phyloP scores from a whole-genome alignment of 148 eudicot genomes.

The Camellia japonica region DNA sequence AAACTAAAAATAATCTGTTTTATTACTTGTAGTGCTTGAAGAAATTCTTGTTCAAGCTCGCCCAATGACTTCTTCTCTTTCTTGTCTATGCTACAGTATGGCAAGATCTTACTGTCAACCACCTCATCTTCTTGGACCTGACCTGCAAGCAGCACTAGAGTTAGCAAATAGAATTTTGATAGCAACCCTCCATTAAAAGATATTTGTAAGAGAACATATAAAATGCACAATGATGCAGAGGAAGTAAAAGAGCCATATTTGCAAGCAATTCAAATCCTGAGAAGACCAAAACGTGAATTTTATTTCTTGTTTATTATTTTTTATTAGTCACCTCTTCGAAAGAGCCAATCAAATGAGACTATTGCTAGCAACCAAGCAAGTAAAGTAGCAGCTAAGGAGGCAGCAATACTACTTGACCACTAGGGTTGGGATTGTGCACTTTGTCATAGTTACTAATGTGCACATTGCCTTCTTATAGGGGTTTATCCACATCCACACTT shows the following conservation, averaged over 20 bases:
- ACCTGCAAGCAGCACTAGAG: constrained; percentile 41
- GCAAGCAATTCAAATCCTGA: background rate
- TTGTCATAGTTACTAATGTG: too few species aligned
- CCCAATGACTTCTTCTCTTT: constrained; percentile 75
- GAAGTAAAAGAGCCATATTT: background rate
- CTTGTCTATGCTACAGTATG: constrained; percentile 72
- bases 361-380: too few species aligned
- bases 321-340: too few species aligned
- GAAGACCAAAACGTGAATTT: too few species aligned
- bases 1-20: background rate
- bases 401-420: too few species aligned
- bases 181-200: background rate
- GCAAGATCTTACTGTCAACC: constrained; percentile 74
- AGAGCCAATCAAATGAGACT: too few species aligned
- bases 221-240: background rate
- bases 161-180: background rate
- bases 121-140: constrained; percentile 57
- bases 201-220: background rate
- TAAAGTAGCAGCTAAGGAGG: too few species aligned
- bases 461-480: too few species aligned
- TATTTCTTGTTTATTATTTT: too few species aligned
- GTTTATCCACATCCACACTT: too few species aligned
- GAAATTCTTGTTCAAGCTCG: constrained; percentile 87
- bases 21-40: constrained; percentile 87
- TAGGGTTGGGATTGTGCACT: too few species aligned